Evolutionary conservation across 2,329 filamentous ascomycete species (phyloP).

Genomic region (Botrytis hyacinthi): DNA sequence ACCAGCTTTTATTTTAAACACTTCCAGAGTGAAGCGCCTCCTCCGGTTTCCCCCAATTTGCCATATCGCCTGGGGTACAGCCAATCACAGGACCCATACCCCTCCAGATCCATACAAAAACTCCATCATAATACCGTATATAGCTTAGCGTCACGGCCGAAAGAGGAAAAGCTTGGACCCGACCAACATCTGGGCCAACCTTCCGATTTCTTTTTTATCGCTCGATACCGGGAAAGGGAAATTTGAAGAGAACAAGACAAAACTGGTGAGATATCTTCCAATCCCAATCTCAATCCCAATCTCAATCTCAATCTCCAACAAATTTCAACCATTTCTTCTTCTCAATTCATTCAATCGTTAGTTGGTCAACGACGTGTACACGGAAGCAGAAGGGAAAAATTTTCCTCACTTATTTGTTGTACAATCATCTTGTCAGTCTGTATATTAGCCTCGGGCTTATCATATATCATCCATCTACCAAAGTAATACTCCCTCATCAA

Average conservation of each 20-base stretch:
- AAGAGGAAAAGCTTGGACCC: conserved; percentile 12
- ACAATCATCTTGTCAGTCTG: not conserved
- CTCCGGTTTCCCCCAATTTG: not conserved
- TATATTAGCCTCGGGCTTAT: conserved; percentile 2
- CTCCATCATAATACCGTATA: not conserved
- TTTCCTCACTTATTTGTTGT: not conserved
- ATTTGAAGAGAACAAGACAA: not conserved
- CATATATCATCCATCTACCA: not conserved
- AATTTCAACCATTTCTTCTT: not conserved
- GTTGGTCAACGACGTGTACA: not conserved
- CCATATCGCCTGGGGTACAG: not conserved
- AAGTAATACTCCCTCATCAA: not conserved
- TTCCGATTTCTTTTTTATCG: not conserved
- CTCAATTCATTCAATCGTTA: not conserved
- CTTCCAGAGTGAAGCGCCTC: not conserved
- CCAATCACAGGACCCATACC: not conserved
- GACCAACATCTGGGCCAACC: not conserved
- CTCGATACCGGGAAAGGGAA: not conserved
- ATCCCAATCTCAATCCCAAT: not conserved
- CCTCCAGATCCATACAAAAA: not conserved
- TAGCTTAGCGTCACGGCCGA: not conserved
- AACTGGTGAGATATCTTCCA: conserved; percentile 1
- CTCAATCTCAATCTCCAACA: not conserved
- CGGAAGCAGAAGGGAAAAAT: not conserved
- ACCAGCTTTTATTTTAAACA: not conserved